Base-by-base conservation (phyloP, 768 basidiomycete genomes). In the Hemileccinum rubropunctum region DNA sequence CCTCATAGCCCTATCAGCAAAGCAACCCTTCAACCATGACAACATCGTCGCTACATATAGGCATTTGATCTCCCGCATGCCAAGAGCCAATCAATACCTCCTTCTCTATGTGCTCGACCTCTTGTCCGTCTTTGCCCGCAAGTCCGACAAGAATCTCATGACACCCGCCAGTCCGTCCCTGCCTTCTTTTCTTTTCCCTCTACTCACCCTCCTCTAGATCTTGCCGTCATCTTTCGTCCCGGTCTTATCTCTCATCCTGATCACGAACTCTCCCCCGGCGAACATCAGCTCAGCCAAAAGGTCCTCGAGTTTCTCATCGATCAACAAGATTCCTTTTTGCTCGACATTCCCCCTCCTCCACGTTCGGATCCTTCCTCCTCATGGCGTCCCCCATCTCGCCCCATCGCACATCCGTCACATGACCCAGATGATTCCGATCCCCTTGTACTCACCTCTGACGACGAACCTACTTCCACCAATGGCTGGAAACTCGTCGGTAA, bases 201-300 rank as follows among this genome's bases (percentile, higher is more conserved):
- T 13, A 6, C 50, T 42, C 30, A 47, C 46, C 21, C 30, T 39
- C 21, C 10, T 23, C 21, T 64, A 92, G 95, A 99, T 71, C 83
- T 99, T 17, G 97, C 95, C 15, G 88, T 95, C 40, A 95, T 98
- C 57, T 99, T 99, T 71, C 89, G 94, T 50, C 97, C 97, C 0
- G 97, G 95, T 15, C 74, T 99, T 5, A 84, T 99, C 51, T 89
- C 91, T 9, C 91, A 94, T 65, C 89, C 93, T 2, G 70, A 76
- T 20, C 93, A 98, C 62, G 90, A 92, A 61, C 81, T 95, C 75
- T 81, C 81, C 6, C 93, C 93, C 1, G 71, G 79, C 40, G 92
- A 95, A 63, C 93, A 98, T 70, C 80, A 83, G 9, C 78, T 92
- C 8, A 92, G 88, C 56, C 95, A 97, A 68, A 76, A 78, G 49